phyloP scores from a whole-genome alignment of 2,329 filamentous ascomycete species.

The Lachnellula subtilissima region DNA sequence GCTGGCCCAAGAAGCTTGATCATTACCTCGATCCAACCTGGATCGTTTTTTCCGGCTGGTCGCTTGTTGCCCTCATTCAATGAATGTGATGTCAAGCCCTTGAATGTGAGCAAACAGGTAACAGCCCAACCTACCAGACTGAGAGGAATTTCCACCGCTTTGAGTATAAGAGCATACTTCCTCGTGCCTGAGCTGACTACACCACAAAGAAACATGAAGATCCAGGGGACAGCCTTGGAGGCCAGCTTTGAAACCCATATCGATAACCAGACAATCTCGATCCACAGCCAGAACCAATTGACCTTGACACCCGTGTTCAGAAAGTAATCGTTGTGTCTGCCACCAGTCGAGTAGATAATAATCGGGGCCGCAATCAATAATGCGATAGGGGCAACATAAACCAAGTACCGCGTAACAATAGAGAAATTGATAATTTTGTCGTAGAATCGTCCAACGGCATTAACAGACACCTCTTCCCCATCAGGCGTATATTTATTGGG shows the following conservation, averaged over 20 bases:
- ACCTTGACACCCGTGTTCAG: constrained; percentile 42
- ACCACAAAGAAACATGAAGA: constrained; percentile 66
- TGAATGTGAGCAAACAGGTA: constrained; percentile 58
- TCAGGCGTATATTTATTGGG: constrained; percentile 39
- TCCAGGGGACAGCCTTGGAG: constrained; percentile 52
- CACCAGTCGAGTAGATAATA: constrained; percentile 37
- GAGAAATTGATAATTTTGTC: constrained; percentile 60
- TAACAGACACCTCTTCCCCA: constrained; percentile 52
- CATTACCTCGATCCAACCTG: constrained; percentile 52
- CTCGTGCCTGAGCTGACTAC: constrained; percentile 65
- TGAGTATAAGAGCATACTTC: constrained; percentile 64
- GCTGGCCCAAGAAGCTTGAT: constrained; percentile 61
- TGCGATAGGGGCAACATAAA: constrained; percentile 63
- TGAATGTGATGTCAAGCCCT: constrained; percentile 42
- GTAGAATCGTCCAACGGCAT: constrained; percentile 62
- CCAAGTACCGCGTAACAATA: constrained; percentile 59
- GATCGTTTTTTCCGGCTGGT: not conserved
- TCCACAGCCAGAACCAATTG: constrained; percentile 62
- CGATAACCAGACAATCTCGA: constrained; percentile 62
- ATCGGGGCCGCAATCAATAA: constrained; percentile 58
- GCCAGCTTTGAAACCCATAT: constrained; percentile 64
- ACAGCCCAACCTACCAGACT: constrained; percentile 67
- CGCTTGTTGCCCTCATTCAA: constrained; percentile 11
- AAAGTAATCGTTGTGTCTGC: constrained; percentile 23
- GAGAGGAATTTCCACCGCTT: constrained; percentile 59